Base-by-base conservation (phyloP, 768 basidiomycete genomes). In the Naganishia vaughanmartiniae region DNA sequence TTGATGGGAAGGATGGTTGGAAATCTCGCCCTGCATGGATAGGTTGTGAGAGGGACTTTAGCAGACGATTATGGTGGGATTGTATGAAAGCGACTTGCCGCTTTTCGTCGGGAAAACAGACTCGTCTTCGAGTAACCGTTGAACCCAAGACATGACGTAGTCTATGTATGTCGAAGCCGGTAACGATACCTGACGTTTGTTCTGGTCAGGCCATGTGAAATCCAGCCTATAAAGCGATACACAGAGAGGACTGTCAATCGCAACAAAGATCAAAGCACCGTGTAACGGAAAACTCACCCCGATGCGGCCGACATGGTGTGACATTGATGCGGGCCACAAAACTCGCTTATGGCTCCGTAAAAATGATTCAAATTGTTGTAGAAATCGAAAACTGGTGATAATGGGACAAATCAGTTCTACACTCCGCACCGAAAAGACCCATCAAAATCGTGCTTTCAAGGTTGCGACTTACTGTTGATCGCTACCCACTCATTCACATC, bases 401-500 rank as follows among this genome's bases (percentile, higher is more conserved):
- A 11, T 11, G 42, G 15, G 10, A 42, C 7, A 42, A 42, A 7
- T 11, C 42, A 36, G 34, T 36, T 36, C 12, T 36, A 12, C 34
- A 42, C 17, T 42, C 42, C 9, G 42, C 42, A 42, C 14, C 2
- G 42, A 42, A 42, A 15, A 11, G 2, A 42, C 42, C 42, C 42
- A 15, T 42, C 42, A 15, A n/a, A n/a, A 66, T 33, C 48, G 33
- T 24, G 1, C 65, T 66, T 46, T 10, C 2, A 34, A 39, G 14
- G 39, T 15, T 42, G 26, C 54, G 33, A 86, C 89, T 78, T 76
- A 95, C 93, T 87, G 77, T 95, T 95, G 53, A 93, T 90, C 14
- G 93, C 93, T 33, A 95, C 93, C 93, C 93, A 96, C 79, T 96
- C 93, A 86, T 92, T 94, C 70, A 92, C 89, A 78, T 95, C 92